Evolutionary conservation across 495 filamentous ascomycete species (phyloP).

Genomic region (Neurospora sublineolata): DNA sequence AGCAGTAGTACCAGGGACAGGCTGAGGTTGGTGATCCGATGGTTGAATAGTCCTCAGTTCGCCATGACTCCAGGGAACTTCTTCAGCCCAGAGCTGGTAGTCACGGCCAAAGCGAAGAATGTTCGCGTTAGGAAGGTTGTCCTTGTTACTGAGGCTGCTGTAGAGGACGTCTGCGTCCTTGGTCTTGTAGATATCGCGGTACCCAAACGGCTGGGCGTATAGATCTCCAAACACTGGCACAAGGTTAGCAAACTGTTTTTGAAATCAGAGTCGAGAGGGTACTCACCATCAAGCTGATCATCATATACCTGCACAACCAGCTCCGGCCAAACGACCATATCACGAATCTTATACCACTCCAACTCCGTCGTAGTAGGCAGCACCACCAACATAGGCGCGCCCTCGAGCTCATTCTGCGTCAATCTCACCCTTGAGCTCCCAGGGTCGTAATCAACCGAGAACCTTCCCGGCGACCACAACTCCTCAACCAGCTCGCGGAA

Average conservation of each 20-base stretch:
- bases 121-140: not conserved
- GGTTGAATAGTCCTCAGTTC: conserved; percentile 4
- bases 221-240: not conserved
- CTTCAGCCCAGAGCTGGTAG: conserved; percentile 8
- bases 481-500: not conserved
- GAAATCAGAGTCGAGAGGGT: not conserved
- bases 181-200: conserved; percentile 13
- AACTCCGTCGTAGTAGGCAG: conserved; percentile 2
- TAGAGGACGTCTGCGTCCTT: not conserved
- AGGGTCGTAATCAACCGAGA: not conserved
- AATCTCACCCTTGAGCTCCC: not conserved
- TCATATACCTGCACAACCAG: not conserved
- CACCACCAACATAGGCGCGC: conserved; percentile 11
- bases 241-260: not conserved
- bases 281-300: not conserved
- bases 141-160: not conserved
- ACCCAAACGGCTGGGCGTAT: conserved; percentile 10
- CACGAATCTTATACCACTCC: conserved; percentile 10
- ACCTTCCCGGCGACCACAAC: not conserved
- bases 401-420: not conserved
- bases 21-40: conserved; percentile 1
- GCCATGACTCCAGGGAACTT: not conserved
- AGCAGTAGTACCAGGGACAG: not conserved
- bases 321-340: conserved; percentile 8
- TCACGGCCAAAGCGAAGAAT: conserved; percentile 6